Evolutionary conservation across 2,329 filamentous ascomycete genomes (phyloP).

Genomic region (Leptographium flavum): DNA sequence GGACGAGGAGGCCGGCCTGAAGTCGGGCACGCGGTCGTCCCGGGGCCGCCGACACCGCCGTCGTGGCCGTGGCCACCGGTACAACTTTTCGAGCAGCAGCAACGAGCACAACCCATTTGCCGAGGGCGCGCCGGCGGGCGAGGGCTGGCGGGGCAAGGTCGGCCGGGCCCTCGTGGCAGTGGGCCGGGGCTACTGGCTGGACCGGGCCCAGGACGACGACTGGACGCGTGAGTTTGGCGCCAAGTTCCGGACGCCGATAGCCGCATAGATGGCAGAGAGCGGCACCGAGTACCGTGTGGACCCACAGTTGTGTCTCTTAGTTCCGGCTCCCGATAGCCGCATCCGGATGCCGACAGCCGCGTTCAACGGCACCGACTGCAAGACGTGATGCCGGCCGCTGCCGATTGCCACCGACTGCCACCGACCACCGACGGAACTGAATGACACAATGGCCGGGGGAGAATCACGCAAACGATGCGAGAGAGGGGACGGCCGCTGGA

Average conservation of each 20-base stretch:
- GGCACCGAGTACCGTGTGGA: background rate
- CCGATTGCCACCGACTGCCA: no score
- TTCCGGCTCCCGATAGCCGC: no score
- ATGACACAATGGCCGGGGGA: background rate
- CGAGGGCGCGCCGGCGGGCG: constrained; percentile 53
- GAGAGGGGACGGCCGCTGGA: background rate
- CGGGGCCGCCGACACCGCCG: constrained; percentile 10
- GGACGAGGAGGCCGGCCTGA: constrained; percentile 9
- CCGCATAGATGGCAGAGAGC: background rate
- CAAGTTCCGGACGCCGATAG: constrained; percentile 11
- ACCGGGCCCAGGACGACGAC: constrained; percentile 44
- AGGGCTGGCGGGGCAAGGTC: constrained; percentile 64
- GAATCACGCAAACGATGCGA: background rate
- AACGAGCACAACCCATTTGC: constrained; percentile 47
- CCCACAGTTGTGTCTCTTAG: no score
- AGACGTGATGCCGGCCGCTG: no score
- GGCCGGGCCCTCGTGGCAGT: constrained; percentile 67
- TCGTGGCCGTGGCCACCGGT: background rate
- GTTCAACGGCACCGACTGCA: no score
- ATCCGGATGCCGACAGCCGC: no score
- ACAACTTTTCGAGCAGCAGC: constrained; percentile 15
- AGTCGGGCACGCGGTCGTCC: constrained; percentile 2
- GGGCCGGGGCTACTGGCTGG: constrained; percentile 70
- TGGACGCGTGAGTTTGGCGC: constrained; percentile 50
- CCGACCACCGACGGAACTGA: background rate